Conservation (phyloP, 495 filamentous ascomycete species). For the Xanthoparmelia taractica region DNA sequence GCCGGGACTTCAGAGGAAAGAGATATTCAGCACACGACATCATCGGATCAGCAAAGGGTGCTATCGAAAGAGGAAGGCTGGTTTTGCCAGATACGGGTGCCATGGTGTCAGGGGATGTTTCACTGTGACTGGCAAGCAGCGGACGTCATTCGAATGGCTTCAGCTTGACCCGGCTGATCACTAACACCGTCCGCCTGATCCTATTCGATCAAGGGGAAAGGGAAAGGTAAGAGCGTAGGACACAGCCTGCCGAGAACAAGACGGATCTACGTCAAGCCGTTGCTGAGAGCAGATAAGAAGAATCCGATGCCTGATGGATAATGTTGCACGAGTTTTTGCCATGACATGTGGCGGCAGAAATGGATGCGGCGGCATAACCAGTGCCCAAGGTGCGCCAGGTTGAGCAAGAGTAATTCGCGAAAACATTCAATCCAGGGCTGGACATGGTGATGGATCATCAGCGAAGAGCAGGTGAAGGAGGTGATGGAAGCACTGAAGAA, state of each 20-base stretch:
- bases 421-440: conserved; percentile 40
- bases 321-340: not conserved
- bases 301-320: conserved; percentile 66
- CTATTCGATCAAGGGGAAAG: conserved; percentile 72
- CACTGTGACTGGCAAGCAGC: conserved; percentile 73
- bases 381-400: not conserved
- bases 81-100: conserved; percentile 65
- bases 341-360: not conserved
- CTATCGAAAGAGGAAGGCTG: conserved; percentile 54
- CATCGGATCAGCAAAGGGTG: conserved; percentile 78
- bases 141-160: conserved; percentile 94
- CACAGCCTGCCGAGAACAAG: conserved; percentile 70
- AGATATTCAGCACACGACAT: conserved; percentile 74
- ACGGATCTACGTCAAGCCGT: conserved; percentile 67
- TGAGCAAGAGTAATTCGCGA: not conserved
- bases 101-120: conserved; percentile 75
- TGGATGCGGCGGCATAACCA: not conserved
- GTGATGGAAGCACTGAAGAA: conserved; percentile 47
- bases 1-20: conserved; percentile 84
- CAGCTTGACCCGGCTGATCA: conserved; percentile 82
- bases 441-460: conserved; percentile 87
- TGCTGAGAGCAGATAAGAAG: conserved; percentile 55
- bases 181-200: conserved; percentile 59
- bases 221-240: conserved; percentile 46
- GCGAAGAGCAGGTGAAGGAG: conserved; percentile 44